Conservation (phyloP, 176 grass and related monocot genomes). For the Carex scoparia region DNA sequence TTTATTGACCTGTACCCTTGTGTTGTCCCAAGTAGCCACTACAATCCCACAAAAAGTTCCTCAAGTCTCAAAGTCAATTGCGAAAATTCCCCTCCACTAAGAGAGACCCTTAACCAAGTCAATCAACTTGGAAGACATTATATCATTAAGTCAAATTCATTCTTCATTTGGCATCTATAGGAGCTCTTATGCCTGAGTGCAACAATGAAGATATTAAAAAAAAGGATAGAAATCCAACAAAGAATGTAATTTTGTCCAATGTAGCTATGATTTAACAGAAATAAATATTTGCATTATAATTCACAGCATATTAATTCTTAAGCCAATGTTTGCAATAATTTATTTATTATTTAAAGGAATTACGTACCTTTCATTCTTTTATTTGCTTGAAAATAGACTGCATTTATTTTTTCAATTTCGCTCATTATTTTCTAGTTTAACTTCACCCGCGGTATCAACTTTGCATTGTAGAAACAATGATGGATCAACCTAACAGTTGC, state of each 20-base stretch:
- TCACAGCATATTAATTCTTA: neutral
- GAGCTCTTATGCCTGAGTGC: slow-evolving; percentile 17
- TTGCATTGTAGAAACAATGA: neutral
- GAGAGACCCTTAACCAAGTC: neutral
- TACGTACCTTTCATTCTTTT: neutral
- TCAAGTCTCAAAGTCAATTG: slow-evolving; percentile 9
- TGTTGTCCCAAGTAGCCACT: neutral
- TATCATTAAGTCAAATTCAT: slow-evolving; percentile 25
- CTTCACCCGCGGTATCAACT: neutral
- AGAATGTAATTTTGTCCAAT: neutral
- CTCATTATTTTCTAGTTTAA: neutral
- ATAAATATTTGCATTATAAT: neutral
- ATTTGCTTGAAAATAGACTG: neutral
- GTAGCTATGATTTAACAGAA: neutral
- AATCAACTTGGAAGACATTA: slow-evolving; percentile 10
- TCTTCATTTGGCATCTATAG: slow-evolving; percentile 17
- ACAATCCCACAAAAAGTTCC: neutral
- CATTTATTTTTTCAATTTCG: neutral
- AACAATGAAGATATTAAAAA: slow-evolving; percentile 14
- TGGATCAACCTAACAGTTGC: neutral
- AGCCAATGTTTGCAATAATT: neutral
- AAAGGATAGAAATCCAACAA: neutral
- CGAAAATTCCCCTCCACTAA: neutral
- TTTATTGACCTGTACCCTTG: neutral
- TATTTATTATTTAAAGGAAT: neutral